phyloP scores from a whole-genome alignment of 23 red algal species.

The Cyanidiococcus yangmingshanensis region DNA sequence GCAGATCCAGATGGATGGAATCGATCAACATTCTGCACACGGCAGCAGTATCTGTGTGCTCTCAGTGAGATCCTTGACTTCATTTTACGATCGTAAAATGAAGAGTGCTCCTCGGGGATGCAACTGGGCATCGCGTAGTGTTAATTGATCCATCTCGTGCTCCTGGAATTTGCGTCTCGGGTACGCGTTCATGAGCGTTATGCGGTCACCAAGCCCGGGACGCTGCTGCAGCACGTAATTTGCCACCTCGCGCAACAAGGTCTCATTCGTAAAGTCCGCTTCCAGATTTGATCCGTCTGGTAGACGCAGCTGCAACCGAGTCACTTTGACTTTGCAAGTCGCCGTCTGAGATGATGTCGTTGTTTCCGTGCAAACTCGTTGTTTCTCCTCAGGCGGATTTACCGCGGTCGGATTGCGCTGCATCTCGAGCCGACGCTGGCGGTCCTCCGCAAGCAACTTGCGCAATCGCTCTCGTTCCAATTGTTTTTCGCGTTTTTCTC shows the following conservation, averaged over 20 bases:
- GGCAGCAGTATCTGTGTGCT: neutral
- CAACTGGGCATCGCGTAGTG: slow-evolving; percentile 40
- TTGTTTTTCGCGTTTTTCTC: slow-evolving; percentile 42
- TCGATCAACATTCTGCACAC: too few relatives aligned
- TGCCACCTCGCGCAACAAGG: slow-evolving; percentile 45
- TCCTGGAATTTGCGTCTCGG: slow-evolving; percentile 51
- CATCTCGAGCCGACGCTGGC: slow-evolving; percentile 30
- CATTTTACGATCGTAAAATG: slow-evolving; percentile 18
- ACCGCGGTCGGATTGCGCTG: slow-evolving; percentile 33
- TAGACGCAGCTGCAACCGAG: slow-evolving; percentile 64
- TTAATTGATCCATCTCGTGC: slow-evolving; percentile 35
- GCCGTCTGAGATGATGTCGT: slow-evolving; percentile 1
- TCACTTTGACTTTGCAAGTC: slow-evolving; percentile 1
- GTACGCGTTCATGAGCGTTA: slow-evolving; percentile 58
- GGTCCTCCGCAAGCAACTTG: slow-evolving; percentile 60
- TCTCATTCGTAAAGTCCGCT: slow-evolving; percentile 37
- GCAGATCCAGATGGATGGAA: too few relatives aligned
- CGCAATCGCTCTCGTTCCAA: slow-evolving; percentile 50
- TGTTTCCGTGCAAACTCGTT: neutral
- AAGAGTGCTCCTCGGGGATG: slow-evolving; percentile 63
- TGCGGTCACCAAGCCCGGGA: slow-evolving; percentile 35
- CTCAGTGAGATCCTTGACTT: neutral
- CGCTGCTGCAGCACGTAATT: slow-evolving; percentile 33
- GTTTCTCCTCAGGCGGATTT: slow-evolving; percentile 17
- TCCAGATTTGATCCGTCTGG: slow-evolving; percentile 68